Evolutionary conservation across 169 alveolate species (phyloP), one percentile per base, ranked within the genome.

Genomic region (Plasmodium adleri): DNA sequence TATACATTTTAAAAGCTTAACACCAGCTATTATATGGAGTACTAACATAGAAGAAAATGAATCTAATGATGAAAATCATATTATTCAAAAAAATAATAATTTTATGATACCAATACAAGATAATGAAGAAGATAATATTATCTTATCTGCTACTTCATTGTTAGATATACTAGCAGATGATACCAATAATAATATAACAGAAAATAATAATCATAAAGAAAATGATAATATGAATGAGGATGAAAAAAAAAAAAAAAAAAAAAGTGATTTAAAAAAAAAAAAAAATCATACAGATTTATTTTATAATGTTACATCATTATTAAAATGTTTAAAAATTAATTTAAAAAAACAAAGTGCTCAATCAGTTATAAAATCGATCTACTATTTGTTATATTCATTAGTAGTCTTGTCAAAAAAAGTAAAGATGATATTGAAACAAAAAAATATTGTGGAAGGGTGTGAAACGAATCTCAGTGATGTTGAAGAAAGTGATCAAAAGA

Each of bases 301-400:
- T 50, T 17, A 80, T 63, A 24, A 80, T 59, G 63, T 80, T 24
- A 60, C 26, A 24, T 50, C 20, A 8, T 59, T 80, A 8, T 49
- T 80, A 72, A 64, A 52, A 59, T 52, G 56, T 13, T 12, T 80
- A 60, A 67, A 67, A 28, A 49, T 45, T 9, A 80, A 80, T 24
- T 20, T 68, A 15, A 64, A 80, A 58, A 60, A 52, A 1, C 72
- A 80, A 60, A 80, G 20, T 4, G 64, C 63, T 3, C 73, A 80
- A 60, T 20, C 15, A 2, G 43, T 62, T 20, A 49, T 80, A n/a
- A 32, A 22, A 15, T 28, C 78, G 1, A 1, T 80, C 10, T 67
- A 45, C 47, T 56, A 39, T 24, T 13, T 67, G 50, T 59, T 71
- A 5, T 15, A 26, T 8, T 76, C 89, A 39, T 22, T 66, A 12